Conservation (phyloP, 2,329 filamentous ascomycete genomes). For the Sclerotinia trifoliorum region DNA sequence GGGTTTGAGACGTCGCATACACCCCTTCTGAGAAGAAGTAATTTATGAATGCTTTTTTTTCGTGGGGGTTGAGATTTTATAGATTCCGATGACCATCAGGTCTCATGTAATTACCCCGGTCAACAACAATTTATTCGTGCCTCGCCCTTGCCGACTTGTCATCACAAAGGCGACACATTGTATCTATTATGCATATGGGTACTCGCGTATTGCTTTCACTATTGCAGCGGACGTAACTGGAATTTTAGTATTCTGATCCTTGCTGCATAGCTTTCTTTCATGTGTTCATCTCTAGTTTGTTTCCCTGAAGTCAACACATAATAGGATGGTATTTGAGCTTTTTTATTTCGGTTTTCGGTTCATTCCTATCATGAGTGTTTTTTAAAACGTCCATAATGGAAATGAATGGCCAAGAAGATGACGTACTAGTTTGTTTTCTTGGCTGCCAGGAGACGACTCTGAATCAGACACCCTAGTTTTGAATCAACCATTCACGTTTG, state of each 20-base stretch:
- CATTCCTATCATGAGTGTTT: background rate
- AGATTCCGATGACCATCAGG: too few relatives aligned
- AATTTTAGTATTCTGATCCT: background rate
- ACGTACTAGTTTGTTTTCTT: background rate
- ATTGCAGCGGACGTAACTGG: background rate
- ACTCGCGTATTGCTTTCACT: background rate
- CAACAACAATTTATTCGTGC: too few relatives aligned
- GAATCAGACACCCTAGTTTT: background rate
- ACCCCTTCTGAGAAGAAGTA: background rate
- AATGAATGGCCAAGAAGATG: background rate
- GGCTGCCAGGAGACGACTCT: rapidly evolving
- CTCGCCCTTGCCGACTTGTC: background rate
- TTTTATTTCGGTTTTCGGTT: background rate
- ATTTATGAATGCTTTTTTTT: background rate
- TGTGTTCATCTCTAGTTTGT: background rate
- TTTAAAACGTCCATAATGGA: background rate
- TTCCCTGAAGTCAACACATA: background rate
- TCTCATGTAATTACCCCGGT: too few relatives aligned
- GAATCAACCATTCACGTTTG: background rate
- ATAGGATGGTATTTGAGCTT: background rate
- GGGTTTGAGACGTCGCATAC: background rate
- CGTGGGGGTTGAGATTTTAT: background rate
- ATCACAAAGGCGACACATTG: background rate
- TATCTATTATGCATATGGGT: background rate
- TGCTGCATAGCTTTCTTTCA: background rate